Percentiles rank a stretch among this genome's conserved stretches.
Evolutionary conservation across 1,284 basidiomycete species (phyloP).

Genomic region (Abortiporus biennis): DNA sequence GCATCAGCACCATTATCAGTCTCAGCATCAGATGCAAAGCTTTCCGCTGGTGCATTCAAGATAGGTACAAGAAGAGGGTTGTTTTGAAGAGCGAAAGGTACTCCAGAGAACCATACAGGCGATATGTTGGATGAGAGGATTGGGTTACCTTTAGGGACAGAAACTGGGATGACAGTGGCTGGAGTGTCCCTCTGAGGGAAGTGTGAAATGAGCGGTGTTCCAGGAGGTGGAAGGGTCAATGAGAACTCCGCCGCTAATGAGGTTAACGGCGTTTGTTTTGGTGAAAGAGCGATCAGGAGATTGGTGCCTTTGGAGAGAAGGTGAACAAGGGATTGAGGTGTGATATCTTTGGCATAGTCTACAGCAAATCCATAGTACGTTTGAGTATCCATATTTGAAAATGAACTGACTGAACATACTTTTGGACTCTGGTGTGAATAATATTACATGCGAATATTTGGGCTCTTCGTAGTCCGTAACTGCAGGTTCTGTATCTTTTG

Average conservation of each 20-base stretch:
- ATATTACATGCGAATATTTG: constrained; percentile 76
- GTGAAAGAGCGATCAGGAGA: constrained; percentile 77
- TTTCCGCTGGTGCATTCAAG: constrained; percentile 70
- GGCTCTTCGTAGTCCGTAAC: constrained; percentile 69
- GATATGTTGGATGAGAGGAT: constrained; percentile 42
- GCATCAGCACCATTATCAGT: constrained; percentile 51
- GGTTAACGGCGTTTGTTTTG: constrained; percentile 63
- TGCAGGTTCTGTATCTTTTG: constrained; percentile 62
- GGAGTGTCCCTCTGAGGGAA: constrained; percentile 63
- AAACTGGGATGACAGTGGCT: constrained; percentile 53
- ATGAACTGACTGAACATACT: constrained; percentile 37
- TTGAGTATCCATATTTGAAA: neutral
- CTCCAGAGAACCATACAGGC: constrained; percentile 75
- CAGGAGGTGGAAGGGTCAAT: constrained; percentile 67
- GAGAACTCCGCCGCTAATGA: constrained; percentile 76
- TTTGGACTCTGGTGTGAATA: constrained; percentile 81
- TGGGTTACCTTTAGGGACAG: constrained; percentile 31
- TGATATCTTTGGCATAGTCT: constrained; percentile 75
- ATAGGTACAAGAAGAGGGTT: constrained; percentile 85
- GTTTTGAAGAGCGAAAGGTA: constrained; percentile 65
- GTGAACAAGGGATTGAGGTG: constrained; percentile 76
- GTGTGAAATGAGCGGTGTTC: constrained; percentile 69
- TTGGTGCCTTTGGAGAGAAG: constrained; percentile 76
- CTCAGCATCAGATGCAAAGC: constrained; percentile 62
- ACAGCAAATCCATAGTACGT: neutral